Evolutionary conservation across 768 basidiomycete genomes (phyloP), one percentile per base, ranked within the genome.

Genomic region (Tremella mesenterica): DNA sequence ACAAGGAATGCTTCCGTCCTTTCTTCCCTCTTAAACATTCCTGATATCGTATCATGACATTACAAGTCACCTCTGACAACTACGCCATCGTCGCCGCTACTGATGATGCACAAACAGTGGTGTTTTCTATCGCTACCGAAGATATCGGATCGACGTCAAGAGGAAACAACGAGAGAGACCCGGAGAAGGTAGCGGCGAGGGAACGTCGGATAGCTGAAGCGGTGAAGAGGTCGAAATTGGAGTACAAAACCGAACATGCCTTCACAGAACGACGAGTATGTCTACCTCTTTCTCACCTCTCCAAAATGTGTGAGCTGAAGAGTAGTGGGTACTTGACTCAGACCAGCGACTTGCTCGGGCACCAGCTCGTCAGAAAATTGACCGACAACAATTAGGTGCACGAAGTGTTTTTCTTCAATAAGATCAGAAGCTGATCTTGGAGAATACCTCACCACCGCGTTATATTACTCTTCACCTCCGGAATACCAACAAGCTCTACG

Each of bases 231-330:
- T 69, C 67, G 2, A 64, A 53, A 36, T 38, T 43, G 12, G 60
- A 66, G 44, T 69, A 69, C 45, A 55, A 60, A 36, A 13, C 58
- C 16, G 58, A 64, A 29, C 64, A 69, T 53, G 67, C 63, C 13
- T 66, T 53, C 44, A 66, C 63, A 2, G 67, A 69, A 48, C 25
- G 64, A 53, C 38, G 33, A 23, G 67, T 69, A 33, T 50, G 64
- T 55, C 20, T n/a, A 10, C 23, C 20, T 14, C 25, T 2, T n/a
- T 25, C 29, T 9, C 13, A 39, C 16, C 18, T 4, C 38, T 41
- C 5, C n/a, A 41, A 10, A 18, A 10, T 34, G 12, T 23, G 14
- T 8, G 8, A 41, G 34, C 28, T 45, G 27, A 44, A 20, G 25
- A 18, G 33, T 45, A 58, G 60, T 56, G 52, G 59, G 54, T 36